Evolutionary conservation across 164 flowering plant genomes (phyloP).

Genomic region (Vitis amurensis): DNA sequence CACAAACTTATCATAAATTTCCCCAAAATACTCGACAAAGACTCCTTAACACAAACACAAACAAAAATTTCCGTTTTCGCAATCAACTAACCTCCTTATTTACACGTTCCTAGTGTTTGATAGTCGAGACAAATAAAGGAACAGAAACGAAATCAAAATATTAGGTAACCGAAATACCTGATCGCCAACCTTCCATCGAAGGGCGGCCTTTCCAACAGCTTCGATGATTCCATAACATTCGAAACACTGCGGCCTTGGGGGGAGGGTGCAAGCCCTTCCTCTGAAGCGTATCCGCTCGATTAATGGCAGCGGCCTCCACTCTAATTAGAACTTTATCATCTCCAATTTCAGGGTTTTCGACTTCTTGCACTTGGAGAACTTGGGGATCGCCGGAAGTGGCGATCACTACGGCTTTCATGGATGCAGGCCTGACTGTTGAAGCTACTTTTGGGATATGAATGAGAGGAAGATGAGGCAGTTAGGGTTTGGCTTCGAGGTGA

Average conservation of each 20-base stretch:
- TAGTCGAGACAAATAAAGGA: no score
- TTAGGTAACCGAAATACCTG: conserved; percentile 39
- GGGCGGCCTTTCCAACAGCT: conserved; percentile 64
- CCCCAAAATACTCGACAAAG: no score
- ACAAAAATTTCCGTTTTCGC: no score
- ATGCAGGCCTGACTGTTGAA: no score
- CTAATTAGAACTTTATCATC: conserved; percentile 80
- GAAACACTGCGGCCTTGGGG: conserved; percentile 76
- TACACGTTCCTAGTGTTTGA: no score
- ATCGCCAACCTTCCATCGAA: conserved; percentile 87
- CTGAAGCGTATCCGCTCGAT: conserved; percentile 76
- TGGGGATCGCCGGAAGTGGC: conserved; percentile 74
- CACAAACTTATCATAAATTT: no score
- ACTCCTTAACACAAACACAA: no score
- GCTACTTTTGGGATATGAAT: no score
- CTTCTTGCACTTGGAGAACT: conserved; percentile 69
- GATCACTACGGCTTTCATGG: conserved; percentile 86
- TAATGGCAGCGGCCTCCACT: conserved; percentile 73
- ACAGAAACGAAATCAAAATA: not conserved
- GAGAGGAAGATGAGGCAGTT: no score
- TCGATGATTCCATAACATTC: conserved; percentile 82
- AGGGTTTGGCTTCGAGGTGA: no score
- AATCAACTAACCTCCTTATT: not conserved
- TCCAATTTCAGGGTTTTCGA: conserved; percentile 63
- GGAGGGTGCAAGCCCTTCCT: conserved; percentile 66